Base-by-base conservation (phyloP, 768 basidiomycete species). In the Psilocybe cyanescens region DNA sequence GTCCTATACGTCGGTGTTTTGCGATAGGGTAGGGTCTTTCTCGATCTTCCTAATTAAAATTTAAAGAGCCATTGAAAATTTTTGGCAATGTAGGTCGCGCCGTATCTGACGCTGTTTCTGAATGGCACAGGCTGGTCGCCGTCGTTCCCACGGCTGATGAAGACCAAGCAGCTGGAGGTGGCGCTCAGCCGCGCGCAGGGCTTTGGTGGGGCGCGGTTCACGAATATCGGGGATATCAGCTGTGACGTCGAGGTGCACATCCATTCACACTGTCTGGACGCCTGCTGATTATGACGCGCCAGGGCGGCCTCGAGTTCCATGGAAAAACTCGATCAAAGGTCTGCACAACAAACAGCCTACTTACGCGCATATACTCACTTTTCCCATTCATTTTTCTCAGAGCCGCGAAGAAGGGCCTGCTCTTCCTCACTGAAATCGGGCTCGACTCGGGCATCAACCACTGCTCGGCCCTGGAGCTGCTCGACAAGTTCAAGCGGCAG, bases 401-500 rank as follows among this genome's bases (percentile, higher is more conserved):
- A 3, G 92, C 94, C 3, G 62, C 78, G 39, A 70, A 80, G 3
- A 82, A 86, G 1, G 83, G 84, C 35, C 83, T 96, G 6, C 76
- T 96, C 1, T 76, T 97, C 1, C 79, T 97, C 46, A 95, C 94
- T 65, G 96, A 98, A 74, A 93, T 97, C 39, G 92, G 92, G 1
- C 80, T 95, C 1, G 94, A 96, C 71, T 94, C 94, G 0, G 94
- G 94, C 2, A 88, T 96, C 57, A 94, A 95, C 73, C 94, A 95
- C 69, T 89, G 91, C 72, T 92, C 91, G 9, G 95, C 94, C 0
- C 83, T 94, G 68, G 83, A 87, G 0, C 77, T 97, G 14, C 74
- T 95, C 31, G 75, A 78, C 19, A 75, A 78, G 29, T 74, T 91
- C 3, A 78, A 78, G 39, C 68, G 73, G 8, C 74, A 85, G 65